Percentiles rank a stretch among this genome's conserved stretches.
These are phyloP conservation scores for Crithidia thermophila DNA, from an alignment of 208 protist genomes.

Conservation along the genomic window DNA sequence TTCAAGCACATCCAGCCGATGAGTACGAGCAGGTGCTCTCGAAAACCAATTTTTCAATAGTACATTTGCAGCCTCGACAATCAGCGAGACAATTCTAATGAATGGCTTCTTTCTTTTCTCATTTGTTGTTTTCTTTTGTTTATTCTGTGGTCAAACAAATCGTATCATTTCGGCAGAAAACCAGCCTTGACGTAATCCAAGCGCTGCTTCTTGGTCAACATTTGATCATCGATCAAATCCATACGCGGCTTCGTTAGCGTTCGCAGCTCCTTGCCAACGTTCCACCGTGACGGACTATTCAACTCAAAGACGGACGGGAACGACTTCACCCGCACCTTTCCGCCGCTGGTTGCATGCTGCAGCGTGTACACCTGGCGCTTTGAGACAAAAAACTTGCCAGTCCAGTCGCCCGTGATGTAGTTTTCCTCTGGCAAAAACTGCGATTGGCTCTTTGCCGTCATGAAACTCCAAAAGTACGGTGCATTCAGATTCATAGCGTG, in stretches of 20 bases:
- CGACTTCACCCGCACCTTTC: constrained; percentile 82
- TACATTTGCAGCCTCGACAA: too few species aligned
- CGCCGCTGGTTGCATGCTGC: constrained; percentile 86
- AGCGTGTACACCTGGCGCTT: constrained; percentile 91
- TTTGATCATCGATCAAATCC: constrained; percentile 92
- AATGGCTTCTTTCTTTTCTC: not conserved
- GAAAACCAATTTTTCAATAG: too few species aligned
- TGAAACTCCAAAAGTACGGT: constrained; percentile 89
- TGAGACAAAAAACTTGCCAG: constrained; percentile 91
- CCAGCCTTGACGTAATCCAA: constrained; percentile 90
- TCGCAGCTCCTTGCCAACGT: constrained; percentile 89
- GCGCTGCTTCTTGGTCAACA: constrained; percentile 92
- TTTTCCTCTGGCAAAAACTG: constrained; percentile 89
- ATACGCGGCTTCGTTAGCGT: constrained; percentile 86
- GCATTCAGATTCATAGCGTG: constrained; percentile 87
- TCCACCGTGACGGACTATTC: constrained; percentile 87
- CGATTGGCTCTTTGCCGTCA: constrained; percentile 83
- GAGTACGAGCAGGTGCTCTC: too few species aligned
- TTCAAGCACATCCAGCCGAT: too few species aligned
- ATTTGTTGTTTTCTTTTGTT: constrained; percentile 4
- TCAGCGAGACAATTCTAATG: too few species aligned
- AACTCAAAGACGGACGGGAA: constrained; percentile 91
- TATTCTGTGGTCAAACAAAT: not conserved
- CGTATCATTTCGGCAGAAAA: constrained; percentile 77
- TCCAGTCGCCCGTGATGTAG: constrained; percentile 94